Conservation (phyloP, 305 asterid species). For the Coffea humblotiana region DNA sequence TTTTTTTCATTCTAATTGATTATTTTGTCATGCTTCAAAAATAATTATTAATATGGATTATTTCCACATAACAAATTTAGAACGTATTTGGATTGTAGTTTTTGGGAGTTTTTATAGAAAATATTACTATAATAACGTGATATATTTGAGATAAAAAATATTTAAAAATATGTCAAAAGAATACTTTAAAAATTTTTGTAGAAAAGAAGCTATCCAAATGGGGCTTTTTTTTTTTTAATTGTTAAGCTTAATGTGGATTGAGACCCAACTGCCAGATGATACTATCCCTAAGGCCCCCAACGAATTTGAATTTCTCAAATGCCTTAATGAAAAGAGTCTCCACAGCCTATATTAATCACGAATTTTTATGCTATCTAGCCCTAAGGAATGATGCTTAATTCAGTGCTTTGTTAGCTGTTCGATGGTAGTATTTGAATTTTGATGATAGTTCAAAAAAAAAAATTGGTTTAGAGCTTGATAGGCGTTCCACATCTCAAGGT, state of each 20-base stretch:
- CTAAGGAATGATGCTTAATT: conserved; percentile 1
- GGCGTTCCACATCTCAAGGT: conserved; percentile 36
- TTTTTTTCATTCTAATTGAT: too few species aligned
- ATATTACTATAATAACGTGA: too few species aligned
- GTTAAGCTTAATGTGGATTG: neutral
- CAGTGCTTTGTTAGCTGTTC: conserved; percentile 12
- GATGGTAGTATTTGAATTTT: neutral
- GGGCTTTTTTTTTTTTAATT: too few species aligned
- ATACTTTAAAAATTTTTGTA: neutral
- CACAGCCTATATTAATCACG: neutral
- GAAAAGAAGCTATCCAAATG: too few species aligned
- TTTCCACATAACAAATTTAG: too few species aligned
- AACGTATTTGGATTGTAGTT: too few species aligned
- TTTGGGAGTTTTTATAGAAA: too few species aligned
- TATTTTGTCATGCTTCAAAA: too few species aligned
- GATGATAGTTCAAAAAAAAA: neutral
- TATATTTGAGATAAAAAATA: too few species aligned
- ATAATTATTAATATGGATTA: too few species aligned
- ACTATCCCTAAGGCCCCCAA: neutral
- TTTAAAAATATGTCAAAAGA: neutral
- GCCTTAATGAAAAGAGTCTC: neutral
- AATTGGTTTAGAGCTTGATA: conserved; percentile 1
- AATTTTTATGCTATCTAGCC: conserved; percentile 7
- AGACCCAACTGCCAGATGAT: neutral
- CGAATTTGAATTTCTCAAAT: conserved; percentile 10